A percentile compares a stretch with the other conserved stretches of the same genome.
phyloP scores from a whole-genome alignment of 2,329 filamentous ascomycete genomes.

The Dactylellina drechsleri region DNA sequence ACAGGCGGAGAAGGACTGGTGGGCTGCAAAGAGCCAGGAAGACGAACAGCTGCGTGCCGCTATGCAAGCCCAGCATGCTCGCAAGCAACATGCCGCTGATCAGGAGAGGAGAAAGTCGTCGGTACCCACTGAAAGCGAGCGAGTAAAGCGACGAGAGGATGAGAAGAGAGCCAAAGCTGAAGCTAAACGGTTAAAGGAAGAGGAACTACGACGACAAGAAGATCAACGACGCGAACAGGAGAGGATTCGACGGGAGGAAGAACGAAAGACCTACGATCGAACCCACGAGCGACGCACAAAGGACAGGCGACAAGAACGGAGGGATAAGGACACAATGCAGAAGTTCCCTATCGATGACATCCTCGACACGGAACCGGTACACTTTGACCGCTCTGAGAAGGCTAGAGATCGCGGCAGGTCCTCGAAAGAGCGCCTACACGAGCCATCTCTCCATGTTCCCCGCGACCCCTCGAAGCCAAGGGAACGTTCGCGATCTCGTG shows the following conservation, averaged over 20 bases:
- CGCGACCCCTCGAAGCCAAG: slow-evolving; percentile 34
- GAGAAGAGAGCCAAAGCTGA: slow-evolving; percentile 25
- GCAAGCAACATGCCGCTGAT: slow-evolving; percentile 29
- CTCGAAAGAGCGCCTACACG: slow-evolving; percentile 48
- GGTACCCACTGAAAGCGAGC: slow-evolving; percentile 17
- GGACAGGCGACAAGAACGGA: slow-evolving; percentile 35
- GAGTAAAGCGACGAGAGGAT: slow-evolving; percentile 32
- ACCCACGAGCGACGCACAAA: slow-evolving; percentile 35
- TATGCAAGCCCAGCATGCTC: slow-evolving; percentile 31
- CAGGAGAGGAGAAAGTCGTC: slow-evolving; percentile 24
- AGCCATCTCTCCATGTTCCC: slow-evolving; percentile 30
- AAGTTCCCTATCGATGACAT: slow-evolving; percentile 43
- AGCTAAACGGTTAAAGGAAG: slow-evolving; percentile 18
- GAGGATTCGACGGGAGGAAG: slow-evolving; percentile 30
- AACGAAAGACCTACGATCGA: slow-evolving; percentile 24
- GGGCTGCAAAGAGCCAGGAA: slow-evolving; percentile 42
- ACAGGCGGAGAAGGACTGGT: slow-evolving; percentile 35
- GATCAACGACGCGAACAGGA: slow-evolving; percentile 27
- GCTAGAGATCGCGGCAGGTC: slow-evolving; percentile 40
- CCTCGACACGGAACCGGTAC: slow-evolving; percentile 29
- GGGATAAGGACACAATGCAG: slow-evolving; percentile 35
- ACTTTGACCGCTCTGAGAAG: slow-evolving; percentile 30
- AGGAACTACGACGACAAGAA: slow-evolving; percentile 25
- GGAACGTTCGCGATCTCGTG: slow-evolving; percentile 42
- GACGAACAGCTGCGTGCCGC: slow-evolving; percentile 36